These are phyloP conservation scores for Sanghuangporus sanghuang DNA, from an alignment of 1,284 basidiomycete species.

Conservation along the genomic window DNA sequence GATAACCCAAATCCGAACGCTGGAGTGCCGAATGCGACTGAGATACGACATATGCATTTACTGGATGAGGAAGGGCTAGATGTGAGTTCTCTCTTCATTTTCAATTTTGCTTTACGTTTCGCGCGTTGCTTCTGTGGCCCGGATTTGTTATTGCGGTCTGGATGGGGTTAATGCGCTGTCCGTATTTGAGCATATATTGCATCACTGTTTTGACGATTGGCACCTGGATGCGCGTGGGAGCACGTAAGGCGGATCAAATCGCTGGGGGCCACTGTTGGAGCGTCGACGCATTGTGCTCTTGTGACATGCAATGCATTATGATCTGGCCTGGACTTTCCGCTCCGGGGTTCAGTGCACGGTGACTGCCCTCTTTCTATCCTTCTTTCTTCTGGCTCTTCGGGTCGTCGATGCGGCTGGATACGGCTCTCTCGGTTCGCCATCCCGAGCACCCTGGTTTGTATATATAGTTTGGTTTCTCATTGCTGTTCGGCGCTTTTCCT, in stretches of 20 bases:
- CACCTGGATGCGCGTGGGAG: not conserved
- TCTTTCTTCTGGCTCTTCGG: too few species aligned
- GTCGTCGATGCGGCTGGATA: too few species aligned
- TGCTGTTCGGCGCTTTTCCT: not conserved
- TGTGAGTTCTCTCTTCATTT: conserved; percentile 30
- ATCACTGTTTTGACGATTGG: not conserved
- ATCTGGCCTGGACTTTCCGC: too few species aligned
- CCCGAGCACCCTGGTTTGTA: not conserved
- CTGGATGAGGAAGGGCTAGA: conserved; percentile 44
- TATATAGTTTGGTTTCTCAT: not conserved
- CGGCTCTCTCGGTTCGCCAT: too few species aligned
- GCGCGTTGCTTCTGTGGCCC: not conserved
- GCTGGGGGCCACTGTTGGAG: not conserved
- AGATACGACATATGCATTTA: conserved; percentile 25
- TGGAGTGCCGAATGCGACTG: not conserved
- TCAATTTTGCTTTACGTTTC: not conserved
- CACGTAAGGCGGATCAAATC: not conserved
- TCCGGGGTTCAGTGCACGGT: too few species aligned
- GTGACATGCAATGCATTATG: not conserved
- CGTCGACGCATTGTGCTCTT: not conserved
- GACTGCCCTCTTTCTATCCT: not conserved
- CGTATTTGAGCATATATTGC: not conserved
- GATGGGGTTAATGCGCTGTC: not conserved
- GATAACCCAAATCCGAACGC: conserved; percentile 2
- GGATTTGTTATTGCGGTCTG: not conserved